These are phyloP conservation scores for Coprinopsis marcescibilis DNA, from an alignment of 768 basidiomycete genomes.

Conservation along the genomic window DNA sequence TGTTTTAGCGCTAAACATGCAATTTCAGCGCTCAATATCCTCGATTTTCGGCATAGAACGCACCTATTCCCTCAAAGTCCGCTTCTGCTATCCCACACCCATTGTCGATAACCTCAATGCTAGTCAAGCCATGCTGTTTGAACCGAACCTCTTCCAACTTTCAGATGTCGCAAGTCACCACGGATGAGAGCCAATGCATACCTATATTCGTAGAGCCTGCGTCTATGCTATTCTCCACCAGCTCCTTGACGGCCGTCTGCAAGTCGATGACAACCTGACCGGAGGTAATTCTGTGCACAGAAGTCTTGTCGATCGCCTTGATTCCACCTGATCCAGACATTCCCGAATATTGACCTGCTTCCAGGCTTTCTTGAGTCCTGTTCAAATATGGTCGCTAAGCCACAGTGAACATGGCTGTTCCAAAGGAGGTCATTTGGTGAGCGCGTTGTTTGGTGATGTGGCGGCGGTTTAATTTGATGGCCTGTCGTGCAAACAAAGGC, in stretches of 20 bases:
- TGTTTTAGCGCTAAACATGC: conserved; percentile 70
- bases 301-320: conserved; percentile 64
- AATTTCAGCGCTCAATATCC: conserved; percentile 1
- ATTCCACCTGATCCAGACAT: conserved; percentile 19
- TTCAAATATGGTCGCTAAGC: too few relatives aligned
- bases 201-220: conserved; percentile 87
- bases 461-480: too few relatives aligned
- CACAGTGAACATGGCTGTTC: too few relatives aligned
- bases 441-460: too few relatives aligned
- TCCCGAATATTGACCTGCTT: too few relatives aligned
- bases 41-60: not conserved
- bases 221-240: conserved; percentile 94
- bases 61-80: conserved; percentile 81
- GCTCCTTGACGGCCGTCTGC: conserved; percentile 91
- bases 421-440: too few relatives aligned
- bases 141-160: conserved; percentile 71
- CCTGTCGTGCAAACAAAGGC: too few relatives aligned
- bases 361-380: too few relatives aligned
- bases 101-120: conserved; percentile 89
- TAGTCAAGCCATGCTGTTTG: conserved; percentile 77
- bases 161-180: not conserved
- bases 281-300: conserved; percentile 85
- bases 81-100: conserved; percentile 76
- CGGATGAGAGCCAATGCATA: conserved; percentile 24
- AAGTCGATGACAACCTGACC: conserved; percentile 95